Evolutionary conservation across 768 basidiomycete genomes (phyloP), one percentile per base, ranked within the genome.

Genomic region (Hebeloma cylindrosporum): DNA sequence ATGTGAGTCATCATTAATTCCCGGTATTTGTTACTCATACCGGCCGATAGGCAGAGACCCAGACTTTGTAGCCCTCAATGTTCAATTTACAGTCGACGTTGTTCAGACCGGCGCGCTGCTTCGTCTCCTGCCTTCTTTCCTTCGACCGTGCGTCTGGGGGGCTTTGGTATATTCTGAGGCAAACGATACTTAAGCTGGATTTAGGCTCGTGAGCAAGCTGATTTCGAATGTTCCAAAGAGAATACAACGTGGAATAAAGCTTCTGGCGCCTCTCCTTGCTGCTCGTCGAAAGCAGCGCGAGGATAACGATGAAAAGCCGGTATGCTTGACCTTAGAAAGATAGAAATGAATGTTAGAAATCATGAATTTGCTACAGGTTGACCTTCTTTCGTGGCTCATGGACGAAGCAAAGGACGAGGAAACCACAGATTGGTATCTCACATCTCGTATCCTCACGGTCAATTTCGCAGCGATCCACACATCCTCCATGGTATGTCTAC

Each of bases 321-420:
- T 18, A 16, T 11, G n/a, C 20, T 40, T 14, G 7, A 7, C n/a
- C 6, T 6, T 26, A 10, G 26, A 18, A 5, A 29, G n/a, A n/a
- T n/a, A n/a, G n/a, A n/a, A n/a, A n/a, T n/a, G n/a, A n/a, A n/a
- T n/a, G n/a, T n/a, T n/a, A n/a, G 18, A 27, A 14, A 4, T 36
- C 13, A 7, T 7, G 16, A 9, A 7, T 20, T 14, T 21, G 31
- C 35, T 29, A 7, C 13, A 77, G 77, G 68, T 70, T 40, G 76
- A 78, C 44, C 48, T 78, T n/a, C 60, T 78, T 0, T 62, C 67
- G 13, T 80, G 75, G 74, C 59, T 77, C 9, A 62, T 78, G 29
- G 73, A 73, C 32, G 60, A 56, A 6, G 40, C 53, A 29, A 33
- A 43, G 7, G 62, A 60, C 4, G 47, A 64, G 11, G 60, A 64